Evolutionary conservation across 2,329 filamentous ascomycete species (phyloP), one percentile per base, ranked within the genome.

Genomic region (Xylariaceae sp.): DNA sequence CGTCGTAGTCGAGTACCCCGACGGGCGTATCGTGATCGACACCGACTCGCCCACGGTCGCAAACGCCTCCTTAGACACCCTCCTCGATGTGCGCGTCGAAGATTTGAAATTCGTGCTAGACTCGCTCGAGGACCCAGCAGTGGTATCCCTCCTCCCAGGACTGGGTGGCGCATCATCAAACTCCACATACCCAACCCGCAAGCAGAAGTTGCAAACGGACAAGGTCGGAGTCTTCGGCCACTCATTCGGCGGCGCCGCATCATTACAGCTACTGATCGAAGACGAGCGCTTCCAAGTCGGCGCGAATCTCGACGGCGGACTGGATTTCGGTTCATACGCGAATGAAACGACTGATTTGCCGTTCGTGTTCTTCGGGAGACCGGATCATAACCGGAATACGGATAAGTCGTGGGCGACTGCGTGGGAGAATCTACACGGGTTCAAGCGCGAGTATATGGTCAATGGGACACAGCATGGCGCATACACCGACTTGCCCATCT

Each of bases 1-100:
- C 0, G 58, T 67, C 0, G 70, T 78, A 17, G 74, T 82, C 7
- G 74, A 80, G 57, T 80, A 78, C n/a, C 76, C 78, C 0, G 69
- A 80, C 57, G 78, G 74, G 3, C 70, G 70, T 0, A 60, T 74
- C 9, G 66, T 72, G 53, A 17, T 15, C 58, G 0, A 60, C 39
- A 23, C 2, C 3, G 49, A 66, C 66, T 35, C 53, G 64, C 17
- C 68, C 55, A 15, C 54, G 58, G 58, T 69, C 67, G 64, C 58
- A 53, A 3, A 51, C 2, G 8, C 48, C 9, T 58, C 59, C 1
- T 17, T 53, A 7, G 42, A 58, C 10, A 4, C 58, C 11, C 49
- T 58, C 9, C 54, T 13, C 1, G 34, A 76, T 67, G 66, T 74
- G 1, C 72, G 74, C 23, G 70, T 71, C 1, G 61, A 69, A 1